Evolutionary conservation across 305 asterid species (phyloP).

Genomic region (Fraxinus xanthoxyloides): DNA sequence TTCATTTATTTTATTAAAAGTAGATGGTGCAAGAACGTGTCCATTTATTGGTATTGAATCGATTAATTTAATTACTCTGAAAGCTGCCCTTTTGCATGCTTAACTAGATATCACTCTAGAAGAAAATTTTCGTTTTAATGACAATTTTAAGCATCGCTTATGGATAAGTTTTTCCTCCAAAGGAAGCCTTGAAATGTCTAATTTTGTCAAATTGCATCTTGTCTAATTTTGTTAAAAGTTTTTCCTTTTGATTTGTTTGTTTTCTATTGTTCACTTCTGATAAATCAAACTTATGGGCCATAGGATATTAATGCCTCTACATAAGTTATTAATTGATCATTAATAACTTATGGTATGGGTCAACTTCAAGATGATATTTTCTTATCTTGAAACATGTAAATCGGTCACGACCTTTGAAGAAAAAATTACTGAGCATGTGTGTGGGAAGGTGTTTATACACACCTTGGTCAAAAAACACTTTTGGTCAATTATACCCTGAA

Average conservation of each 20-base stretch:
- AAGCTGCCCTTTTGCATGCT: background rate
- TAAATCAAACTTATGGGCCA: background rate
- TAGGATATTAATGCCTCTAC: background rate
- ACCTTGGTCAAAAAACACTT: background rate
- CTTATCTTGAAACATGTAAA: background rate
- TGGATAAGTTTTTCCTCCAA: background rate
- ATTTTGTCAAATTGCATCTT: background rate
- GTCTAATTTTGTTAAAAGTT: background rate
- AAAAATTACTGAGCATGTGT: background rate
- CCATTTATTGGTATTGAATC: background rate
- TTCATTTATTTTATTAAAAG: background rate
- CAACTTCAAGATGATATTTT: slow-evolving; percentile 7
- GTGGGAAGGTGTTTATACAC: background rate
- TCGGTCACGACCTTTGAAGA: background rate
- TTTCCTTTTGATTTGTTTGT: background rate
- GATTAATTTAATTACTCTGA: background rate
- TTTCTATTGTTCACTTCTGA: background rate
- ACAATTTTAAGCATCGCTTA: background rate
- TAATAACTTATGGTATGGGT: background rate
- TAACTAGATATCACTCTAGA: background rate
- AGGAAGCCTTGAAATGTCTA: background rate
- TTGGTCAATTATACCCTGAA: background rate
- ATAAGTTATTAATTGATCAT: background rate
- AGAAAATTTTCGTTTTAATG: background rate
- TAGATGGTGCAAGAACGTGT: slow-evolving; percentile 1